A percentile compares a stretch with the other conserved stretches of the same genome.
phyloP scores from a whole-genome alignment of 192 early-diverging fungal genomes.

The Phlyctochytrium arcticum region DNA sequence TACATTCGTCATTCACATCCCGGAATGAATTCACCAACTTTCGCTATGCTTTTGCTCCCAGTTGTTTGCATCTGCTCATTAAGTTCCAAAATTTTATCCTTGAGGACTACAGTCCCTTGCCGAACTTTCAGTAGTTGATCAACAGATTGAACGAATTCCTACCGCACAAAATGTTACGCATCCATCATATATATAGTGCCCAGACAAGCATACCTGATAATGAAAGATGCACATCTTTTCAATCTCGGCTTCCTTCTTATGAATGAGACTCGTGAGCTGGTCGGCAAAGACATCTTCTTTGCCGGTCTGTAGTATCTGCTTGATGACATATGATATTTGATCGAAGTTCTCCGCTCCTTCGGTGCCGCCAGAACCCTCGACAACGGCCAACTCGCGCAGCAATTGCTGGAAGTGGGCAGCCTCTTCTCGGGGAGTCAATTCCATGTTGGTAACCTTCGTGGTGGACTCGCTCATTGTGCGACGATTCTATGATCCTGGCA shows the following conservation, averaged over 20 bases:
- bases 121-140: constrained; percentile 95
- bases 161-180: neutral
- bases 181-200: neutral
- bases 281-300: constrained; percentile 86
- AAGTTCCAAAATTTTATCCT: constrained; percentile 78
- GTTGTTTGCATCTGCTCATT: constrained; percentile 80
- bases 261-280: constrained; percentile 75
- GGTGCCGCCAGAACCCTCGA: constrained; percentile 16
- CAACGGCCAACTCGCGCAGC: constrained; percentile 36
- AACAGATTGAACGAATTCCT: constrained; percentile 92
- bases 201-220: constrained; percentile 65
- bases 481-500: too few relatives aligned
- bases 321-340: constrained; percentile 65
- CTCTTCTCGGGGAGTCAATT: constrained; percentile 17
- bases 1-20: neutral
- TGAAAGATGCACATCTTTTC: constrained; percentile 95
- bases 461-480: too few relatives aligned
- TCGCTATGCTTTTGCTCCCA: constrained; percentile 75
- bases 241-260: constrained; percentile 91
- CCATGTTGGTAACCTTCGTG: too few relatives aligned
- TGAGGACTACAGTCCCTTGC: constrained; percentile 77
- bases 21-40: constrained; percentile 43
- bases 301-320: constrained; percentile 79
- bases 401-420: constrained; percentile 39
- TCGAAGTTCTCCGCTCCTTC: constrained; percentile 45